Percentiles rank a stretch among this genome's conserved stretches.
Conservation (phyloP, 1,284 basidiomycete genomes). For the Puccinia triticina region DNA sequence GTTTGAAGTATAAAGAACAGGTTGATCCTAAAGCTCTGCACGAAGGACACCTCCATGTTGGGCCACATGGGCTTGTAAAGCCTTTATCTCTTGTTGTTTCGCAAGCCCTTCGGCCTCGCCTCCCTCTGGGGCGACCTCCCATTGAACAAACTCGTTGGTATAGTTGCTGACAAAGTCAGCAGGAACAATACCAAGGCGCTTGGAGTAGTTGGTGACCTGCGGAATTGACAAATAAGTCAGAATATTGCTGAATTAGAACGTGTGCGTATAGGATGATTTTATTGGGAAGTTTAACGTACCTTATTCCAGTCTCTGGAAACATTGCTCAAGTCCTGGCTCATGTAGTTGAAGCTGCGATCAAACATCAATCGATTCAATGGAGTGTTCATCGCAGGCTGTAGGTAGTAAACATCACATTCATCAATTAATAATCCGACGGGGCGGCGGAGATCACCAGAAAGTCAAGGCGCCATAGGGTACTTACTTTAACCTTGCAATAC, state of each 20-base stretch:
- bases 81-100: constrained; percentile 45
- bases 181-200: constrained; percentile 60
- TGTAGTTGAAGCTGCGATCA: constrained; percentile 61
- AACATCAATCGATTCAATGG: constrained; percentile 58
- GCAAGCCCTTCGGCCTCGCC: constrained; percentile 46
- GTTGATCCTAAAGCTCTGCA: not conserved
- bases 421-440: not conserved
- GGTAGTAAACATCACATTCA: not conserved
- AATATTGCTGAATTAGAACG: not conserved
- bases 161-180: constrained; percentile 60
- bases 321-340: constrained; percentile 59
- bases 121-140: constrained; percentile 40
- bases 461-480: constrained; percentile 2
- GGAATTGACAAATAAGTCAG: not conserved
- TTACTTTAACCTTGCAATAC: constrained; percentile 59
- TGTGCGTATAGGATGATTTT: not conserved
- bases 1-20: too few relatives aligned
- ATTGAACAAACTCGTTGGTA: constrained; percentile 58
- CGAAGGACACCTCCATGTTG: constrained; percentile 43
- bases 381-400: constrained; percentile 58
- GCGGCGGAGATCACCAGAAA: not conserved
- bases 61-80: constrained; percentile 41
- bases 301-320: constrained; percentile 58
- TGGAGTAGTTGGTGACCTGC: constrained; percentile 60
- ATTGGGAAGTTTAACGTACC: constrained; percentile 33